These are phyloP conservation scores for Melocanna baccifera DNA, from an alignment of 176 grass and related monocot species.

Conservation along the genomic window DNA sequence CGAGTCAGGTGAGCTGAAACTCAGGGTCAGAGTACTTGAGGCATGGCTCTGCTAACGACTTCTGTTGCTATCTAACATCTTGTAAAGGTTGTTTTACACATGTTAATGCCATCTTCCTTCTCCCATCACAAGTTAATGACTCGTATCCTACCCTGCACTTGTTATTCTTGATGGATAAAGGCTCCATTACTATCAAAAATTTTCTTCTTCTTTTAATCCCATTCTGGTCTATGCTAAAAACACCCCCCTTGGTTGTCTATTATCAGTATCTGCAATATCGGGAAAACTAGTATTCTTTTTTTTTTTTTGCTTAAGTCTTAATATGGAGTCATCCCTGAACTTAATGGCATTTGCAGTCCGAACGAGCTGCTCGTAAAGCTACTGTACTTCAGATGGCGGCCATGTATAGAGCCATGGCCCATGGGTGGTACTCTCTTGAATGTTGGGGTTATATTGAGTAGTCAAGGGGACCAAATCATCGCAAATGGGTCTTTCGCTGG, in stretches of 20 bases:
- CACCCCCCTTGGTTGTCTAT: not conserved
- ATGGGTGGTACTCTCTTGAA: slow-evolving; percentile 83
- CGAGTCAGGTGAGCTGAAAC: slow-evolving; percentile 83
- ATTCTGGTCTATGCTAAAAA: not conserved
- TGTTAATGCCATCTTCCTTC: not conserved
- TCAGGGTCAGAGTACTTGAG: slow-evolving; percentile 96
- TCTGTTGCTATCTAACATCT: not conserved
- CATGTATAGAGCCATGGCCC: slow-evolving; percentile 73
- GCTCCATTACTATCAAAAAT: not conserved
- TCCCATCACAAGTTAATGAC: not conserved
- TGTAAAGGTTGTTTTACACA: not conserved
- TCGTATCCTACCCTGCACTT: not conserved
- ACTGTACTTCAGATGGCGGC: slow-evolving; percentile 86
- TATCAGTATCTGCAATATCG: not conserved
- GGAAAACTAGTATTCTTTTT: not conserved
- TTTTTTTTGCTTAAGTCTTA: not conserved
- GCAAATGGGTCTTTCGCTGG: slow-evolving; percentile 71
- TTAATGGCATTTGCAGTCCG: slow-evolving; percentile 58
- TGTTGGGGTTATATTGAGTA: slow-evolving; percentile 68
- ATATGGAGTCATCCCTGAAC: not conserved
- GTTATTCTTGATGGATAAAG: slow-evolving; percentile 11
- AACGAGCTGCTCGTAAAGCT: slow-evolving; percentile 81
- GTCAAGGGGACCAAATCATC: slow-evolving; percentile 68
- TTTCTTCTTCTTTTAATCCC: not conserved
- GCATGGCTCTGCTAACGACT: slow-evolving; percentile 37